Conservation (phyloP, 306 rosid species). For the Vigna angularis region DNA sequence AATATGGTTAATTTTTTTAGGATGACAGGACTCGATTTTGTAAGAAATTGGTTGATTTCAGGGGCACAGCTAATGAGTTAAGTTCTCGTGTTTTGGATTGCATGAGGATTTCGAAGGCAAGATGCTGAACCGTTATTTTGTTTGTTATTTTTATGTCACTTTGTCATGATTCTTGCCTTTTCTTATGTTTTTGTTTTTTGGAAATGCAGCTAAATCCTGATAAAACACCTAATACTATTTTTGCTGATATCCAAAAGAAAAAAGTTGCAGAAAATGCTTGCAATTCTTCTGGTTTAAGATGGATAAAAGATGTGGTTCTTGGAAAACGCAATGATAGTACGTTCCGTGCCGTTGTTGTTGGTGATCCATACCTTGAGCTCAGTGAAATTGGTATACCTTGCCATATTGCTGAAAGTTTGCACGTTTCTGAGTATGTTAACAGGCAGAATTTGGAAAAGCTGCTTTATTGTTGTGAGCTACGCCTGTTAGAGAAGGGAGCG, state of each 20-base stretch:
- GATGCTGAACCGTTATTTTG: constrained; percentile 37
- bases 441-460: constrained; percentile 66
- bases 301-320: constrained; percentile 93
- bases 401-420: constrained; percentile 83
- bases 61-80: constrained; percentile 81
- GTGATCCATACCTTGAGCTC: constrained; percentile 88
- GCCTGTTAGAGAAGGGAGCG: constrained; percentile 68
- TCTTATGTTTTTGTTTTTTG: constrained; percentile 47
- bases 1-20: constrained; percentile 56
- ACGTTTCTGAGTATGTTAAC: constrained; percentile 71
- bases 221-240: constrained; percentile 56
- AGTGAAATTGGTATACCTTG: constrained; percentile 84
- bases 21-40: constrained; percentile 82
- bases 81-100: constrained; percentile 83
- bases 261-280: constrained; percentile 72
- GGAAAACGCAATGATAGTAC: constrained; percentile 90
- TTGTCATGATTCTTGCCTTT: constrained; percentile 31
- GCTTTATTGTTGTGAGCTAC: constrained; percentile 61
- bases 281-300: constrained; percentile 83
- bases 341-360: constrained; percentile 84
- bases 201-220: constrained; percentile 79
- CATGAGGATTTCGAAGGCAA: constrained; percentile 87
- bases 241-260: constrained; percentile 56
- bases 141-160: constrained; percentile 31
- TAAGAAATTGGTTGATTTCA: constrained; percentile 80